A percentile compares a stretch with the other conserved stretches of the same genome.
These are phyloP conservation scores for Parafenestella ontariensis DNA, from an alignment of 2,329 filamentous ascomycete species.

Conservation along the genomic window DNA sequence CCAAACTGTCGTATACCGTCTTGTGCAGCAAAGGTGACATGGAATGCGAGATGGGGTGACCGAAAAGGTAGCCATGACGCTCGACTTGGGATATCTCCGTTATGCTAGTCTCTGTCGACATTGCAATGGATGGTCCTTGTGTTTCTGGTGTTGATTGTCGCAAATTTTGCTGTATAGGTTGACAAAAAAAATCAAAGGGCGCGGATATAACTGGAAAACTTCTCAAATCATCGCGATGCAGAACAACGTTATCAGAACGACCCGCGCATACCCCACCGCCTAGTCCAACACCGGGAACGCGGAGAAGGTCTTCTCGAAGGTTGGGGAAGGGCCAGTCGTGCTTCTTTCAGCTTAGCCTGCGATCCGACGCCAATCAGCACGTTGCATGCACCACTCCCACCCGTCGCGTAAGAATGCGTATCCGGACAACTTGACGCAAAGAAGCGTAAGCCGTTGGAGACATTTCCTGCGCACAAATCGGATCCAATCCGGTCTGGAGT, in stretches of 20 bases:
- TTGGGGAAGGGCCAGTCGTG: slow-evolving; percentile 8
- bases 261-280: too few relatives aligned
- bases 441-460: too few relatives aligned
- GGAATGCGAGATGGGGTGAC: slow-evolving; percentile 64
- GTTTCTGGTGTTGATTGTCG: background rate
- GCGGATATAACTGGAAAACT: too few relatives aligned
- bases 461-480: too few relatives aligned
- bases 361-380: background rate
- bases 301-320: slow-evolving; percentile 19
- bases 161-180: too few relatives aligned
- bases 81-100: slow-evolving; percentile 37
- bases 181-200: too few relatives aligned
- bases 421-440: slow-evolving; percentile 1
- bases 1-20: slow-evolving; percentile 60
- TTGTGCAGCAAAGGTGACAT: slow-evolving; percentile 63
- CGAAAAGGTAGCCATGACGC: slow-evolving; percentile 63
- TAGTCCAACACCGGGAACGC: too few relatives aligned
- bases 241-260: too few relatives aligned
- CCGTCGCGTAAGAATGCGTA: slow-evolving; percentile 19
- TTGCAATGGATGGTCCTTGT: slow-evolving; percentile 6
- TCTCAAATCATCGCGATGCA: too few relatives aligned
- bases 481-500: too few relatives aligned
- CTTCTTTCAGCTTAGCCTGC: slow-evolving; percentile 1
- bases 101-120: slow-evolving; percentile 19
- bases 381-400: too few relatives aligned